Conservation (phyloP, 2,329 filamentous ascomycete species). For the Daldinia sp. region DNA sequence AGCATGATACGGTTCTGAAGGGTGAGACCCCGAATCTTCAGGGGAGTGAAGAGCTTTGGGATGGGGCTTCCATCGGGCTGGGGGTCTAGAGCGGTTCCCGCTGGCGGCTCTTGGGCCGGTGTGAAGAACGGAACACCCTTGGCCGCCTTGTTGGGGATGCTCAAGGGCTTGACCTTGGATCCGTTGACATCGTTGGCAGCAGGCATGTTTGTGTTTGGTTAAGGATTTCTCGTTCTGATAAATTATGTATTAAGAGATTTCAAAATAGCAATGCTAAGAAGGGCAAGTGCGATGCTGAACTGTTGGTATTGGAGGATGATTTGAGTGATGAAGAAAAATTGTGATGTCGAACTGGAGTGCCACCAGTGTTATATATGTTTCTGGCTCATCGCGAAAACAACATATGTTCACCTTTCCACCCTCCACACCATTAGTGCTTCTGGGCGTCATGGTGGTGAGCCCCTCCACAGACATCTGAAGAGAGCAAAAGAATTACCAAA, state of each 20-base stretch:
- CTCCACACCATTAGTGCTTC: background rate
- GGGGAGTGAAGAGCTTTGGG: slow-evolving; percentile 63
- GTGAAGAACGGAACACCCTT: slow-evolving; percentile 58
- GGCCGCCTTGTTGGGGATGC: slow-evolving; percentile 47
- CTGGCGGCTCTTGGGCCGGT: slow-evolving; percentile 55
- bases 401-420: slow-evolving; percentile 3
- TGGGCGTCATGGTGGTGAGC: background rate
- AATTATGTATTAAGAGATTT: background rate
- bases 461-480: background rate
- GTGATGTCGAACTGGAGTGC: slow-evolving; percentile 1
- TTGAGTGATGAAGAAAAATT: background rate
- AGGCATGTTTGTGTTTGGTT: background rate
- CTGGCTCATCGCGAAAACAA: background rate
- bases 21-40: slow-evolving; percentile 59
- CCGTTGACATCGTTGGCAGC: background rate
- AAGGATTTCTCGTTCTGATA: background rate
- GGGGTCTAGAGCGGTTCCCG: slow-evolving; percentile 53
- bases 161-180: slow-evolving; percentile 1
- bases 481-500: background rate
- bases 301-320: slow-evolving; percentile 8
- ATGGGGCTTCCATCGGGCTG: slow-evolving; percentile 59
- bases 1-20: slow-evolving; percentile 62
- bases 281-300: background rate
- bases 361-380: slow-evolving; percentile 1
- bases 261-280: background rate